These are phyloP conservation scores for Magnaporthales sp. DNA, from an alignment of 2,329 filamentous ascomycete species.

Conservation along the genomic window DNA sequence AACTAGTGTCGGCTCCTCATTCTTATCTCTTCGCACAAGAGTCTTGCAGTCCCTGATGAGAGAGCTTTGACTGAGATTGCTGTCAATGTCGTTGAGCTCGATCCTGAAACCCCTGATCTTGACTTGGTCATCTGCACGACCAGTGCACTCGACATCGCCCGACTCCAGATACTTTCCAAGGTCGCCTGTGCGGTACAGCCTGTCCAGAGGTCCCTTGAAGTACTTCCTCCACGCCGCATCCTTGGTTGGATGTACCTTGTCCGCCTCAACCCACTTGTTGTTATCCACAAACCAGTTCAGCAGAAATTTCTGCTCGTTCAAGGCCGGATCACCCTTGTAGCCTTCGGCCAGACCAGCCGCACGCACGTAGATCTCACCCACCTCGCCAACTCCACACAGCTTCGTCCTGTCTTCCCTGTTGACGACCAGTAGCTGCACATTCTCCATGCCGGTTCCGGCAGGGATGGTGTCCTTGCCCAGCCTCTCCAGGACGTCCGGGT, in stretches of 20 bases:
- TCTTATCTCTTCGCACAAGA: conserved; percentile 70
- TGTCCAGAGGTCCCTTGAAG: conserved; percentile 75
- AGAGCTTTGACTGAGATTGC: conserved; percentile 63
- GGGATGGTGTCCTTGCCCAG: conserved; percentile 60
- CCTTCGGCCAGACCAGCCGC: conserved; percentile 73
- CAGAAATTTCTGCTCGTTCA: conserved; percentile 71
- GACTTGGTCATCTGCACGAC: conserved; percentile 73
- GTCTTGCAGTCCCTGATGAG: conserved; percentile 81
- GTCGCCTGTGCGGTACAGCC: conserved; percentile 82
- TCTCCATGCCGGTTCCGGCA: conserved; percentile 75
- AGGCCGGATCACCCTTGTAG: conserved; percentile 36
- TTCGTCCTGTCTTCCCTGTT: conserved; percentile 56
- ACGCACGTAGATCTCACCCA: conserved; percentile 76
- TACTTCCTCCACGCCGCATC: conserved; percentile 68
- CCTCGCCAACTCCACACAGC: conserved; percentile 71
- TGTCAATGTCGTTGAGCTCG: conserved; percentile 89
- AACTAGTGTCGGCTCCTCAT: conserved; percentile 79
- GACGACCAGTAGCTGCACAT: conserved; percentile 83
- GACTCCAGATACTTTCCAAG: conserved; percentile 63
- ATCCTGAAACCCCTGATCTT: conserved; percentile 96
- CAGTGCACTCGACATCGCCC: conserved; percentile 69
- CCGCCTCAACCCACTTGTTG: conserved; percentile 56
- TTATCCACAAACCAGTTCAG: conserved; percentile 80
- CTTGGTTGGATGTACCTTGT: conserved; percentile 36
- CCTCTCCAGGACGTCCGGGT: conserved; percentile 41